phyloP scores from a whole-genome alignment of 176 grass and related monocot genomes.

The Aegilops speltoides region DNA sequence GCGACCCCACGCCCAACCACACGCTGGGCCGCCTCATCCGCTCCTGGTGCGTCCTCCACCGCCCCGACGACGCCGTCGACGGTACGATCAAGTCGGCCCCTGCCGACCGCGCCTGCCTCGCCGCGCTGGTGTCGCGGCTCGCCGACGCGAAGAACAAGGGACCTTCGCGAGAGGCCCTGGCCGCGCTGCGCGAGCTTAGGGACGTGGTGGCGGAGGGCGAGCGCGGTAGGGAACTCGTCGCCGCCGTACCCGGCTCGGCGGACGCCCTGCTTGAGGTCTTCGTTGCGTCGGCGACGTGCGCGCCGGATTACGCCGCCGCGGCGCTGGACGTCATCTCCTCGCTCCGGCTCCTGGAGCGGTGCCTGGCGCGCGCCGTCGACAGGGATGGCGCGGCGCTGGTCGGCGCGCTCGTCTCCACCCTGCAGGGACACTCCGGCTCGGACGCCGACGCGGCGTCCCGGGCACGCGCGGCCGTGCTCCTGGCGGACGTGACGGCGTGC shows the following conservation, averaged over 20 bases:
- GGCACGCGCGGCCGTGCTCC: slow-evolving; percentile 35
- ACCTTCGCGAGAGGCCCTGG: neutral
- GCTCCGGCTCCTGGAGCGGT: slow-evolving; percentile 42
- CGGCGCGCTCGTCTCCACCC: slow-evolving; percentile 30
- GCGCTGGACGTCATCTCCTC: slow-evolving; percentile 46
- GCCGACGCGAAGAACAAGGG: neutral
- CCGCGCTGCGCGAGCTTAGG: slow-evolving; percentile 43
- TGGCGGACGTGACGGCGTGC: slow-evolving; percentile 34
- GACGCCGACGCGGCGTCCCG: slow-evolving; percentile 39
- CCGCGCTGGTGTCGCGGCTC: slow-evolving; percentile 26
- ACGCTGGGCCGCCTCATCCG: slow-evolving; percentile 78
- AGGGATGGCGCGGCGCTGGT: slow-evolving; percentile 33
- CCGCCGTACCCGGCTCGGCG: slow-evolving; percentile 11
- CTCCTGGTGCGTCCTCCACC: slow-evolving; percentile 59
- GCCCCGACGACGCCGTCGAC: slow-evolving; percentile 27
- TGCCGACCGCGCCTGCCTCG: slow-evolving; percentile 30
- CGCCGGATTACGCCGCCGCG: neutral
- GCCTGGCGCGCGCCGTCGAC: slow-evolving; percentile 13
- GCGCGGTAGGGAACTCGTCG: slow-evolving; percentile 31
- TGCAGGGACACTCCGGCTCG: slow-evolving; percentile 19
- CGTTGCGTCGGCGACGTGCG: neutral
- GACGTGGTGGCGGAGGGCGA: slow-evolving; percentile 44
- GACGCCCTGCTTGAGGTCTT: slow-evolving; percentile 11
- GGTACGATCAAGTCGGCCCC: neutral
- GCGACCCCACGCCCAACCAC: slow-evolving; percentile 78